A percentile compares a stretch with the other conserved stretches of the same genome.
Conservation (phyloP, 352 stramenopile species). For the Pythium aphanidermatum region DNA sequence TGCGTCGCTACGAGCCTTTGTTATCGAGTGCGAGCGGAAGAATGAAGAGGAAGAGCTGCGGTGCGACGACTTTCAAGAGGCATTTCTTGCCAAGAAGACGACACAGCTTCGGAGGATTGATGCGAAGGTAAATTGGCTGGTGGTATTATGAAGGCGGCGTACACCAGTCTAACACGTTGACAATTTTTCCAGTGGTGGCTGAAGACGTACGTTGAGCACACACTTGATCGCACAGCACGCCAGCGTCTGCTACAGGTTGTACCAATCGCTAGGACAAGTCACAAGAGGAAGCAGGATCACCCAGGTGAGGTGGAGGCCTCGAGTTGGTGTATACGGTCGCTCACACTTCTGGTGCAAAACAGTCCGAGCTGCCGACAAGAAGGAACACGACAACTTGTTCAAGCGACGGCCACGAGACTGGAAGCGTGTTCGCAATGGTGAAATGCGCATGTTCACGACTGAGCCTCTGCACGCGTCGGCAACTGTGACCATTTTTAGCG, state of each 20-base stretch:
- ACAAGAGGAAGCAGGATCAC: conserved; percentile 70
- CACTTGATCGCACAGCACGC: conserved; percentile 51
- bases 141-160: too few relatives aligned
- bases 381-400: conserved; percentile 72
- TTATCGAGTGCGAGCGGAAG: conserved; percentile 33
- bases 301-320: conserved; percentile 30
- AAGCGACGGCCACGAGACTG: conserved; percentile 61
- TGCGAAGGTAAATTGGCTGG: conserved; percentile 32
- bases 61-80: conserved; percentile 53
- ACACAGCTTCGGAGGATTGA: conserved; percentile 63
- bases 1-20: conserved; percentile 51
- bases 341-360: neutral
- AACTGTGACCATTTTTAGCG: conserved; percentile 69
- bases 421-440: conserved; percentile 62
- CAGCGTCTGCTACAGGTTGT: conserved; percentile 38
- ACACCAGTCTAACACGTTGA: too few relatives aligned
- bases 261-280: conserved; percentile 13
- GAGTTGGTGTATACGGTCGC: too few relatives aligned
- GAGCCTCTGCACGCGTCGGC: conserved; percentile 63
- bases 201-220: conserved; percentile 63
- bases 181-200: conserved; percentile 80
- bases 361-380: conserved; percentile 66
- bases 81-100: conserved; percentile 47
- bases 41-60: conserved; percentile 42
- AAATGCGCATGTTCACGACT: conserved; percentile 66